phyloP scores from a whole-genome alignment of 2,329 filamentous ascomycete genomes.

The Xylaria digitata region DNA sequence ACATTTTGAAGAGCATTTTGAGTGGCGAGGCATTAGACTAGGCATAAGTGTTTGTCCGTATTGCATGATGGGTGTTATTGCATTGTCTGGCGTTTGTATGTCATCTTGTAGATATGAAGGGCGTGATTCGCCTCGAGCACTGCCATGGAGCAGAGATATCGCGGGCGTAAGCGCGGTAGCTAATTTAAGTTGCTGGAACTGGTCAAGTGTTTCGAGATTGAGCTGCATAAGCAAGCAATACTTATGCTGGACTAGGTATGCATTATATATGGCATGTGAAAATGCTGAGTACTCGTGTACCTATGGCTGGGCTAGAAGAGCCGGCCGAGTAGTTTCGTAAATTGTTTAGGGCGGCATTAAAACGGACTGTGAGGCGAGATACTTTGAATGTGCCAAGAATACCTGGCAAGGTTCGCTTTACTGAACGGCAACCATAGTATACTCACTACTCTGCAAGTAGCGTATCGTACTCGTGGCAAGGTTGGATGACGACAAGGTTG shows the following conservation, averaged over 20 bases:
- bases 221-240: no score
- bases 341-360: no score
- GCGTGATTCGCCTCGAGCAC: neutral
- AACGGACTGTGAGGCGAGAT: no score
- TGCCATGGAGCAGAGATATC: neutral
- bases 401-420: no score
- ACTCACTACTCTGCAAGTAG: neutral
- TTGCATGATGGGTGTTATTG: constrained; percentile 26
- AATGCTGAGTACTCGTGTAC: no score
- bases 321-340: no score
- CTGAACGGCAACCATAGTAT: no score
- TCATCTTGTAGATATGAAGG: constrained; percentile 3
- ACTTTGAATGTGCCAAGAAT: no score
- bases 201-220: neutral
- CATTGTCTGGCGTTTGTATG: constrained; percentile 29
- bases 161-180: neutral
- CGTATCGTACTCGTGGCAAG: neutral
- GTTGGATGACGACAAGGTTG: constrained; percentile 2
- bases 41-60: constrained; percentile 25
- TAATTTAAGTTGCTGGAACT: neutral
- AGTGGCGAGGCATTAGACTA: constrained; percentile 70
- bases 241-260: neutral
- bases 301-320: neutral
- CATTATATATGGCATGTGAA: no score
- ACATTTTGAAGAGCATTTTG: constrained; percentile 71